These are phyloP conservation scores for Aspergillus hortae DNA, from an alignment of 2,329 filamentous ascomycete genomes.

Conservation along the genomic window DNA sequence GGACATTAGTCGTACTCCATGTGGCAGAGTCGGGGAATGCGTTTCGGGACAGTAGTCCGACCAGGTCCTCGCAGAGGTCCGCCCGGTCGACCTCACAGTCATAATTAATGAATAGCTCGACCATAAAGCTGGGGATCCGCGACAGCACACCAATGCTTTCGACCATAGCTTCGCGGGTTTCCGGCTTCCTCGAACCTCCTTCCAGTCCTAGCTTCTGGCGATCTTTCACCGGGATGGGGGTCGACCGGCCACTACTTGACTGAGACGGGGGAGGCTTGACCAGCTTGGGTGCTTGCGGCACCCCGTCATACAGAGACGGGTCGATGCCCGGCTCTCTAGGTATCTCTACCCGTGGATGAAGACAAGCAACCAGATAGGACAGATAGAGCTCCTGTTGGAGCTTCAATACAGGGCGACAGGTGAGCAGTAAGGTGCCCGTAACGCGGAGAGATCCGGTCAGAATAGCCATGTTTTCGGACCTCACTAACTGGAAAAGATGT, in stretches of 20 bases:
- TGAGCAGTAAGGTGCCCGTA: slow-evolving; percentile 83
- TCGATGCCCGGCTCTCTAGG: slow-evolving; percentile 87
- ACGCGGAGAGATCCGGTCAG: slow-evolving; percentile 90
- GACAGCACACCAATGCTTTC: slow-evolving; percentile 90
- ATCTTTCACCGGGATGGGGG: slow-evolving; percentile 87
- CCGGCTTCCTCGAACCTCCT: slow-evolving; percentile 85
- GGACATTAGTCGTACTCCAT: slow-evolving; percentile 98
- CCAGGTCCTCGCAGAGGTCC: slow-evolving; percentile 92
- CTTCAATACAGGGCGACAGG: slow-evolving; percentile 85
- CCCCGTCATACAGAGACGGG: slow-evolving; percentile 84
- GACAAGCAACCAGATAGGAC: slow-evolving; percentile 87
- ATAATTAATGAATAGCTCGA: slow-evolving; percentile 95
- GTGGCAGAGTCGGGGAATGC: slow-evolving; percentile 95
- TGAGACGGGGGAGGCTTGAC: slow-evolving; percentile 77
- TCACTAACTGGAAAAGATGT: slow-evolving; percentile 91
- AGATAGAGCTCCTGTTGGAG: slow-evolving; percentile 95
- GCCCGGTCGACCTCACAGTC: slow-evolving; percentile 90
- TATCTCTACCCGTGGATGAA: slow-evolving; percentile 92
- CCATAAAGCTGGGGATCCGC: slow-evolving; percentile 90
- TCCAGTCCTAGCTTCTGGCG: slow-evolving; percentile 89
- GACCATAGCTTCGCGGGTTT: slow-evolving; percentile 96
- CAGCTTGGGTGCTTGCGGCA: slow-evolving; percentile 84
- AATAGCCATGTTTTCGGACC: slow-evolving; percentile 94
- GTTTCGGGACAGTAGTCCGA: slow-evolving; percentile 87
- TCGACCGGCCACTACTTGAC: slow-evolving; percentile 73